Base-by-base conservation (phyloP, 2,329 filamentous ascomycete species). In the Venturiaceae sp. region DNA sequence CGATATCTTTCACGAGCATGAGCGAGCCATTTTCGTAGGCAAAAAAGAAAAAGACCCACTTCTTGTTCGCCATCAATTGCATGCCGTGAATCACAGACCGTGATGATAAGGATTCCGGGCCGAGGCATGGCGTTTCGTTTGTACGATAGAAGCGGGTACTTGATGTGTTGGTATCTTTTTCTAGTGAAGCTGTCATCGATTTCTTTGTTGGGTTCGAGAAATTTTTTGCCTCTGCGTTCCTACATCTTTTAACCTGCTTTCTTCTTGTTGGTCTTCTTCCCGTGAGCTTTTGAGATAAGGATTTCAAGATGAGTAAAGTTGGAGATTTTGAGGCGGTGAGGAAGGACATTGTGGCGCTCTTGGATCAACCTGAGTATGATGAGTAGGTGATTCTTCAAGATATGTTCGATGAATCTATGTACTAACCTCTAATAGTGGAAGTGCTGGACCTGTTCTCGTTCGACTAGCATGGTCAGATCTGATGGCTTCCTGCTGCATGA, bases 301-400 rank as follows among this genome's bases (percentile, higher is more conserved):
- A 11, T 30, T 30, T 3, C 26, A 30, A 8, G 26, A 50, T 50
- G 44, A 50, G 44, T 16, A n/a, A 30, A 30, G 26, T n/a, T n/a
- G 44, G 60, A 28, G 65, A 69, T 59, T 67, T 75, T 67, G 69
- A 69, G 50, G 75, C 78, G 41, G 82, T 84, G 64, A 76, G 76
- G 53, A 75, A 77, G 63, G 80, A 82, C 64, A 79, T 84, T 57
- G 71, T 70, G 61, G 72, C 73, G 28, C 75, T 83, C 58, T 71
- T 84, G 52, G 73, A 80, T 61, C 81, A 85, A 67, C 83, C 83
- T 23, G 80, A 75, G 62, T 86, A 85, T 67, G 83, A 86, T 64
- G 83, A 86, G 44, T 50, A 11, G 9, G 44, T 50, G 2, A 8
- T 30, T 1, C 44, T 30, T 30, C 23, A 26, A 50, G 28, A 1